Evolutionary conservation across 1,284 basidiomycete species (phyloP), one percentile per base, ranked within the genome.

Genomic region (Kwoniella shivajii): DNA sequence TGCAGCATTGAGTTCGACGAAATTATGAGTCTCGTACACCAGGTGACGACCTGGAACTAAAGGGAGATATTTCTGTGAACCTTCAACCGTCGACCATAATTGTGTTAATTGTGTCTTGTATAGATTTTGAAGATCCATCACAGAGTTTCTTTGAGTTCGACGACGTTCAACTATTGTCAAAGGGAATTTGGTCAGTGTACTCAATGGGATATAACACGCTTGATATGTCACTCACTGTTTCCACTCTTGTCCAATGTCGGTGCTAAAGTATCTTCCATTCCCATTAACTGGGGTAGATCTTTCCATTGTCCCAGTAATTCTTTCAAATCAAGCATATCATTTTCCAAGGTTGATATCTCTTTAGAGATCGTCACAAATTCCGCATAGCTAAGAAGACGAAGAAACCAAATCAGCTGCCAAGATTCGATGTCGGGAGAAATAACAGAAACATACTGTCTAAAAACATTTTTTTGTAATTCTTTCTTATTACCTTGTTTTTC

Each of bases 321-420:
- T 74, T 97, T 98, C 73, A 99, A 85, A 72, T 98, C 94, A 34
- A 98, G 84, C 89, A 98, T 92, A 74, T 98, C 94, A 73, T 95
- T 97, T 80, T 99, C 95, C 11, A 99, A 83, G 0, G 90, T 89
- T 6, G 90, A 89, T 44, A 99, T 95, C 78, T 99, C 96, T 72
- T 98, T 99, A 7, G 93, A 96, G 43, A 99, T 92, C 43, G 88
- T 83, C 45, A 99, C 92, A 72, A 99, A 98, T 72, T 98, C 92
- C 37, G 91, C 88, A 72, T 98, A 99, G 78, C 92, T 94, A 67
- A 44, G n/a, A 31, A 26, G 26, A 3, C 9, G 42, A 41, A 33
- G 14, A 44, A 20, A 18, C 11, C 18, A 11, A 22, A 18, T 48
- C 27, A 29, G 36, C 45, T 18, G 6, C 14, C 6, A 16, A 30